phyloP scores from a whole-genome alignment of 164 flowering plant species.

The Magnolia changhungtana region DNA sequence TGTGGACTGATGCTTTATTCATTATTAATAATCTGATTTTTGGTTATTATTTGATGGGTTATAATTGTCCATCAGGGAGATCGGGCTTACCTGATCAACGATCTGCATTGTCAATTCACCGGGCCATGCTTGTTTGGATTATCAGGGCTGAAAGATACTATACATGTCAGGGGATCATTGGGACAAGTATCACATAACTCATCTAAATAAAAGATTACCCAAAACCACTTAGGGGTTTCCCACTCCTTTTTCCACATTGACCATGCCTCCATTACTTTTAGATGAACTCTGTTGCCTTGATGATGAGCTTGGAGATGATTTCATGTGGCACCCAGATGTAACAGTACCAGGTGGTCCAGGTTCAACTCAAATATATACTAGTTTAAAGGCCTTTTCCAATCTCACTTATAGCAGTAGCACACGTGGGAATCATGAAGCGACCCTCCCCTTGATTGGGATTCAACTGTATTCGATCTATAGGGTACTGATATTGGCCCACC shows the following conservation, averaged over 20 bases:
- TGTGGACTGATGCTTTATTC: too few relatives aligned
- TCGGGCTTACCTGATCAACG: too few relatives aligned
- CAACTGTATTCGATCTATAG: neutral
- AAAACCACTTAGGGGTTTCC: neutral
- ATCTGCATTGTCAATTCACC: too few relatives aligned
- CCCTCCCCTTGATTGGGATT: neutral
- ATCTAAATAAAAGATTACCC: neutral
- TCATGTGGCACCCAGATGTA: conserved; percentile 11
- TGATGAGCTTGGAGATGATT: conserved; percentile 12
- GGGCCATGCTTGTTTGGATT: too few relatives aligned
- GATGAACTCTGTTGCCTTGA: conserved; percentile 10
- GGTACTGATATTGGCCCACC: neutral
- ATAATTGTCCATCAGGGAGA: too few relatives aligned
- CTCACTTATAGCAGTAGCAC: neutral
- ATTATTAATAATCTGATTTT: too few relatives aligned
- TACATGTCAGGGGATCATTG: neutral
- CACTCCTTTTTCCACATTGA: conserved; percentile 6
- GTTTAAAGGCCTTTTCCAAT: neutral
- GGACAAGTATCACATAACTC: neutral
- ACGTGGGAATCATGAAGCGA: neutral
- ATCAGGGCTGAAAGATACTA: too few relatives aligned
- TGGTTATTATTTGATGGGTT: too few relatives aligned
- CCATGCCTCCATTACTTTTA: conserved; percentile 11
- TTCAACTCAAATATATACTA: neutral
- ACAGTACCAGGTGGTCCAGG: neutral